A percentile compares a stretch with the other conserved stretches of the same genome.
Conservation (phyloP, 495 filamentous ascomycete species). For the Aspergillus bridgeri region DNA sequence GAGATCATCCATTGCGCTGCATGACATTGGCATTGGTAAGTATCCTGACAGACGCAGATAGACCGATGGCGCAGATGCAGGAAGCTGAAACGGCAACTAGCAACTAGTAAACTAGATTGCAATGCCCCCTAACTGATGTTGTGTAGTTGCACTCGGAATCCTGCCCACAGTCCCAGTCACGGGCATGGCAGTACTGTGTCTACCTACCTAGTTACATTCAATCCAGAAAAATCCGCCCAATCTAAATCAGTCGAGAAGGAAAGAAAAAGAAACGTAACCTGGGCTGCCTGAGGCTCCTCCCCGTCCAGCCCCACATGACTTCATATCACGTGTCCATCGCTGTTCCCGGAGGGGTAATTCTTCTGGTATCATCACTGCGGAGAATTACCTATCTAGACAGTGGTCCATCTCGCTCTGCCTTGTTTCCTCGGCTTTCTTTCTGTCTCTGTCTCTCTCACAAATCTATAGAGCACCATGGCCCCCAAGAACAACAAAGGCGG, state of each 20-base stretch:
- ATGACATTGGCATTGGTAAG: not conserved
- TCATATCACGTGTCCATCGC: not conserved
- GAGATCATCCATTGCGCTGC: slow-evolving; percentile 20
- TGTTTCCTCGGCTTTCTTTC: no score
- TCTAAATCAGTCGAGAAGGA: no score
- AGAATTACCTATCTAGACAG: no score
- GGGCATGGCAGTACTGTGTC: no score
- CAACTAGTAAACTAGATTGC: no score
- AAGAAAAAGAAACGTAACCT: no score
- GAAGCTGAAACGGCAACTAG: not conserved
- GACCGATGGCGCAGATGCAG: not conserved
- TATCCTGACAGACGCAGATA: not conserved
- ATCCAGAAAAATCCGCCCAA: no score
- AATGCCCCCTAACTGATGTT: not conserved
- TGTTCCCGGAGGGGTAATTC: not conserved
- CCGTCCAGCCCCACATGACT: slow-evolving; percentile 3
- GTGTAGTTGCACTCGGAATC: not conserved
- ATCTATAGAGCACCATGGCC: slow-evolving; percentile 33
- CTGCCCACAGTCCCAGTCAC: no score
- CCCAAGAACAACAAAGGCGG: slow-evolving; percentile 53
- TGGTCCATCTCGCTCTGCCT: not conserved
- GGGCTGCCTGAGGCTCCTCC: not conserved
- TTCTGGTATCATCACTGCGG: no score
- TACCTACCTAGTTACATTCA: not conserved
- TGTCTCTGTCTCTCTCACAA: no score